These are phyloP conservation scores for Phanerodontia chrysosporium DNA, from an alignment of 768 basidiomycete species.

Conservation along the genomic window DNA sequence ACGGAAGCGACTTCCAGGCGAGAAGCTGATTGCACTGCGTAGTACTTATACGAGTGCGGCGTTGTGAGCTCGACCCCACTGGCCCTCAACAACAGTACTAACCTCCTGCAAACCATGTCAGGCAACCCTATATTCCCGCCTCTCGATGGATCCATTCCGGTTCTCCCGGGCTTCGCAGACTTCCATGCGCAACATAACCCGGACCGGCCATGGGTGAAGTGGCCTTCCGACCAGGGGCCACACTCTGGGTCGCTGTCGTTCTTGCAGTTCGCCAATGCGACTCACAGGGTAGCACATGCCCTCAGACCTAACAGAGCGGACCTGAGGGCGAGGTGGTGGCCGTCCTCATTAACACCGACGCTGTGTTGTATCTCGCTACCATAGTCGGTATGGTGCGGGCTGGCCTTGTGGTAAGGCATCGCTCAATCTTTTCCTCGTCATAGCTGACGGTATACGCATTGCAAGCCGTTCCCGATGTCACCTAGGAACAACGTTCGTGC, in stretches of 20 bases:
- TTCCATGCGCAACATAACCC: conserved; percentile 6
- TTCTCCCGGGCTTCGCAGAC: not conserved
- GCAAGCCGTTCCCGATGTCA: conserved; percentile 14
- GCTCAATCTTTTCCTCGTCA: not conserved
- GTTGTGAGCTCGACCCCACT: not conserved
- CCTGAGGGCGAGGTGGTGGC: conserved; percentile 10
- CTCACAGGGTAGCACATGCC: conserved; percentile 4
- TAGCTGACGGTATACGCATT: not conserved
- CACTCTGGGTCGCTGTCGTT: not conserved
- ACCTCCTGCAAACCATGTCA: not conserved
- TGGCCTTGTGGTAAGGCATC: not conserved
- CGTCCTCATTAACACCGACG: conserved; percentile 11
- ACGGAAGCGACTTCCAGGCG: not conserved
- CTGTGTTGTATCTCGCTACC: conserved; percentile 7
- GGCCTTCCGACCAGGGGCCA: conserved; percentile 4
- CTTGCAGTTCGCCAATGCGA: not conserved
- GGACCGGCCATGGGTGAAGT: not conserved
- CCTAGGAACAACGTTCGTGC: conserved; percentile 6
- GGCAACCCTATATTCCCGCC: not conserved
- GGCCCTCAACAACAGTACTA: not conserved
- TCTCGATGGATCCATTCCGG: not conserved
- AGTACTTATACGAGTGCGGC: not conserved
- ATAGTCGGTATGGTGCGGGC: conserved; percentile 12
- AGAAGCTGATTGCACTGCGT: not conserved
- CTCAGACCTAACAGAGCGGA: not conserved